phyloP scores from a whole-genome alignment of 2,329 filamentous ascomycete species.

The Ophiocordyceps sinensis region DNA sequence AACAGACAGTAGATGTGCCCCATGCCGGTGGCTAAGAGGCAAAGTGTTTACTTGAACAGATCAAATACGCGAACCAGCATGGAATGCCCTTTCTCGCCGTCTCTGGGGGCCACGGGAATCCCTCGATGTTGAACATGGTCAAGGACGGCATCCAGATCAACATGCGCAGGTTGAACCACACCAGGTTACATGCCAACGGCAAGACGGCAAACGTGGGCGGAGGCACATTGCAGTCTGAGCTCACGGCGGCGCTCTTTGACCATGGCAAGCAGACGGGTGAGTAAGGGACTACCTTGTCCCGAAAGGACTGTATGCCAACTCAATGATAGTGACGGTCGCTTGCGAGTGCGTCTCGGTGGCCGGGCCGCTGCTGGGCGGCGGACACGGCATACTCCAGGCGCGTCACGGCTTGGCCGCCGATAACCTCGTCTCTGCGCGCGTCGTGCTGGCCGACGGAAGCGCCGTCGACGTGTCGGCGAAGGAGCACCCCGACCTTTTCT shows the following conservation, averaged over 20 bases:
- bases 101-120: conserved; percentile 5
- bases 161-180: conserved; percentile 4
- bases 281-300: background rate
- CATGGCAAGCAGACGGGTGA: conserved; percentile 3
- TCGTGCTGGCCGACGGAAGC: conserved; percentile 16
- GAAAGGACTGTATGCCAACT: background rate
- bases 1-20: background rate
- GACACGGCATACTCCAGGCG: background rate
- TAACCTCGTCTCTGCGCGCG: conserved; percentile 15
- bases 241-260: conserved; percentile 1
- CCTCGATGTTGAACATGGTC: background rate
- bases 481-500: conserved; percentile 18
- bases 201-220: conserved; percentile 3
- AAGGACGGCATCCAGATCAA: conserved; percentile 5
- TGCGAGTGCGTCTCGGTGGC: conserved; percentile 1
- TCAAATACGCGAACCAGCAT: conserved; percentile 5
- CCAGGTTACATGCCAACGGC: background rate
- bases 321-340: background rate
- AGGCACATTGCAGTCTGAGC: conserved; percentile 3
- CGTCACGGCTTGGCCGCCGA: conserved; percentile 15
- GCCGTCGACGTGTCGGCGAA: conserved; percentile 7
- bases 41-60: conserved; percentile 2
- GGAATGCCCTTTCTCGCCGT: conserved; percentile 5
- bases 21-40: background rate
- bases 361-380: conserved; percentile 1